Evolutionary conservation across 78 protist genomes (phyloP).

Genomic region (Pigoraptor vietnamica): DNA sequence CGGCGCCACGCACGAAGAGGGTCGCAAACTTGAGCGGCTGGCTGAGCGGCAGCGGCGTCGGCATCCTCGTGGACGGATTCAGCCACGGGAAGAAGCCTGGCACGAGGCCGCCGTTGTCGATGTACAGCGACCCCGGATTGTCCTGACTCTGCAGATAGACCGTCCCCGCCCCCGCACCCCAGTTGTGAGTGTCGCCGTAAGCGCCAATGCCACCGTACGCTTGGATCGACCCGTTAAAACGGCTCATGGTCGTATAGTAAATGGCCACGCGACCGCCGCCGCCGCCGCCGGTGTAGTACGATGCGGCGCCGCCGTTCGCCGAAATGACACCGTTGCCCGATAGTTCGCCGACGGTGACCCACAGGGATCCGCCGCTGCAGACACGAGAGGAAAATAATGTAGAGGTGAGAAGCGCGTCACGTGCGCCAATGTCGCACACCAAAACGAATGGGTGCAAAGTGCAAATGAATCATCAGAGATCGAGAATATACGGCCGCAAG

Average conservation of each 20-base stretch:
- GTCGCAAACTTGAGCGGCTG: not conserved
- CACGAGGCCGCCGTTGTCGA: not conserved
- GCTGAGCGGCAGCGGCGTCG: not conserved
- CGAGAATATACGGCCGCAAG: not conserved
- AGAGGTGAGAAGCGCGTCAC: too few relatives aligned
- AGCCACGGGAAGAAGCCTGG: not conserved
- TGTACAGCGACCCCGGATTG: not conserved
- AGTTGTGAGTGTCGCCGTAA: not conserved
- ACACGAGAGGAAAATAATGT: too few relatives aligned
- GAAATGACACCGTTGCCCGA: not conserved
- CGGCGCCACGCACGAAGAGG: not conserved
- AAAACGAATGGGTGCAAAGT: not conserved
- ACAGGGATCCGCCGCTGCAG: not conserved
- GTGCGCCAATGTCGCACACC: too few relatives aligned
- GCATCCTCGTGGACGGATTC: not conserved
- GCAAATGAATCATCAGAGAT: too few relatives aligned
- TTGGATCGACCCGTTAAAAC: not conserved
- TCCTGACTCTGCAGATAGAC: not conserved
- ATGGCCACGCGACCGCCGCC: conserved; percentile 1
- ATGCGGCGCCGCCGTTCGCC: not conserved
- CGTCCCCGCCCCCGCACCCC: not conserved
- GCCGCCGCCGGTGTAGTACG: not conserved
- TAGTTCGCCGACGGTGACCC: not conserved
- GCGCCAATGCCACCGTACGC: not conserved
- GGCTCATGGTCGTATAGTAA: not conserved